Evolutionary conservation across 2,329 filamentous ascomycete species (phyloP).

Genomic region (Thermoascus crustaceus): DNA sequence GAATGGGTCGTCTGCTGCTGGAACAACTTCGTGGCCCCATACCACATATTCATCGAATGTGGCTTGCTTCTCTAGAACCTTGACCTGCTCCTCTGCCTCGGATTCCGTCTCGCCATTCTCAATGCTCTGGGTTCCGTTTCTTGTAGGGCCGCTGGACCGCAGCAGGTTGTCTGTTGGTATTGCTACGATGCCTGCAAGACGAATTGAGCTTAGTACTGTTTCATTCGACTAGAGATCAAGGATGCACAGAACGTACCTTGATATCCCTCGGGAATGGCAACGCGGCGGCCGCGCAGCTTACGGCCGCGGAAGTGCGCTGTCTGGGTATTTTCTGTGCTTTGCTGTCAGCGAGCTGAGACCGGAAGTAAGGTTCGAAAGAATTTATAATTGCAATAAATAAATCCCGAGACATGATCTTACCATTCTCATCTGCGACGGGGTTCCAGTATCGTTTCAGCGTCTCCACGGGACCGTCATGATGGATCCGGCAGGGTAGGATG

Average conservation of each 20-base stretch:
- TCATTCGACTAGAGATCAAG: too few species aligned
- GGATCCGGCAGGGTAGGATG: slow-evolving; percentile 70
- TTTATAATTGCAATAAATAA: background rate
- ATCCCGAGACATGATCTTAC: slow-evolving; percentile 19
- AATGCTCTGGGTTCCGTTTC: slow-evolving; percentile 24
- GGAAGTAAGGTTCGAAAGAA: background rate
- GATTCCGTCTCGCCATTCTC: slow-evolving; percentile 40
- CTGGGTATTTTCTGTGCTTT: slow-evolving; percentile 25
- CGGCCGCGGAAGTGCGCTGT: slow-evolving; percentile 70
- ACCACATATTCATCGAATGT: slow-evolving; percentile 67
- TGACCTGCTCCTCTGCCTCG: slow-evolving; percentile 42
- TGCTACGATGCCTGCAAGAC: slow-evolving; percentile 48
- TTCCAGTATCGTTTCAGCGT: slow-evolving; percentile 62
- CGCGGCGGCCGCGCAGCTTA: slow-evolving; percentile 60
- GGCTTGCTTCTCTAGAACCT: slow-evolving; percentile 53
- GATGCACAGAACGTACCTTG: slow-evolving; percentile 35
- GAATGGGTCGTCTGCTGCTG: slow-evolving; percentile 61
- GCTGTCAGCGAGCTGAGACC: background rate
- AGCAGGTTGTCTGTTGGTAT: slow-evolving; percentile 37
- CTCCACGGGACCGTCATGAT: slow-evolving; percentile 66
- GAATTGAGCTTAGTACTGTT: slow-evolving; percentile 2
- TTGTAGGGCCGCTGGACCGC: slow-evolving; percentile 18
- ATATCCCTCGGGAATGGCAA: slow-evolving; percentile 65
- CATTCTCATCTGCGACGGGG: slow-evolving; percentile 43
- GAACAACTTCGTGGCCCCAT: slow-evolving; percentile 71